Evolutionary conservation across 768 basidiomycete genomes (phyloP).

Genomic region (Termitomyces sp.): DNA sequence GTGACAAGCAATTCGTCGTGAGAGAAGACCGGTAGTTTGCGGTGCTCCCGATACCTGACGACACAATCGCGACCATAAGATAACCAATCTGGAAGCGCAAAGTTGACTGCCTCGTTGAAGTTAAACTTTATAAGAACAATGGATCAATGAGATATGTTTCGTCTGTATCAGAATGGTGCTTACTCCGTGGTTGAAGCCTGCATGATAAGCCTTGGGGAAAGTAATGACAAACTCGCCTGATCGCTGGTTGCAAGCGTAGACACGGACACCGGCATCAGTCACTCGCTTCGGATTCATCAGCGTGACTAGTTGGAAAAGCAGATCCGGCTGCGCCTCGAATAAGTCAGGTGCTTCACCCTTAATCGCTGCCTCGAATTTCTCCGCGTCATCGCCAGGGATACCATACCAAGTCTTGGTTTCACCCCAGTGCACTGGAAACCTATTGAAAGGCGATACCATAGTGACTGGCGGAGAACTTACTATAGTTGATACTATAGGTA

Average conservation of each 20-base stretch:
- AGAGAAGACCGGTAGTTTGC: conserved; percentile 95
- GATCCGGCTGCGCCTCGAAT: conserved; percentile 95
- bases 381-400: conserved; percentile 92
- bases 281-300: conserved; percentile 93
- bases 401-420: conserved; percentile 99
- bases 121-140: conserved; percentile 61
- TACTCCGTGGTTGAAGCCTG: conserved; percentile 98
- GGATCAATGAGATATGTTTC: conserved; percentile 16
- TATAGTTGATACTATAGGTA: conserved; percentile 93
- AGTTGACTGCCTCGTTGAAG: conserved; percentile 99
- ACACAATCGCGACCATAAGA: conserved; percentile 85
- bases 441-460: conserved; percentile 13
- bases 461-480: conserved; percentile 43
- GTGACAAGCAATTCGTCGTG: conserved; percentile 97
- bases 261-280: conserved; percentile 83
- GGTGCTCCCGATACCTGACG: conserved; percentile 82
- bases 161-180: conserved; percentile 28
- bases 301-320: conserved; percentile 96
- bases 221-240: conserved; percentile 98
- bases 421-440: conserved; percentile 89
- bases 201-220: conserved; percentile 96
- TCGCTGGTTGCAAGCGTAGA: conserved; percentile 93
- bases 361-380: conserved; percentile 95
- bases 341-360: conserved; percentile 94
- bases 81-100: conserved; percentile 95